Percentiles rank a stretch among this genome's conserved stretches.
phyloP scores from a whole-genome alignment of 345 rosid species.

The Citrus medica region DNA sequence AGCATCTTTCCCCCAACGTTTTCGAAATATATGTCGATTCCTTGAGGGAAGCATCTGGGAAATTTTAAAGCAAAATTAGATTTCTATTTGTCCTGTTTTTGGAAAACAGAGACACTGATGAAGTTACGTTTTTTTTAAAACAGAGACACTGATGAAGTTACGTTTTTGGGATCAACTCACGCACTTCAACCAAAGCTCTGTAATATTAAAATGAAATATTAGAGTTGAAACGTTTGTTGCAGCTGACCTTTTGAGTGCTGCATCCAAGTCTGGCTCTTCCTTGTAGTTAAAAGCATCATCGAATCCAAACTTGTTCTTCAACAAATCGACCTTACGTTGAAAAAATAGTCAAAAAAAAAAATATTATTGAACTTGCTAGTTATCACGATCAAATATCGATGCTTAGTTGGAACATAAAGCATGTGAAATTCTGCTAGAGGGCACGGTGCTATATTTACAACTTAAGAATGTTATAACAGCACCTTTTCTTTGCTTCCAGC shows the following conservation, averaged over 20 bases:
- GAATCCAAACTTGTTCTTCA: slow-evolving; percentile 61
- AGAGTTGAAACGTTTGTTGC: background rate
- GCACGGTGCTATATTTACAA: too few species aligned
- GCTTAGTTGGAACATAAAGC: background rate
- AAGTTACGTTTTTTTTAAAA: background rate
- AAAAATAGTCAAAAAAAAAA: background rate
- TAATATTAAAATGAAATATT: background rate
- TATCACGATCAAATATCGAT: background rate
- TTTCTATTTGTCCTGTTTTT: background rate
- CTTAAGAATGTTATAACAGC: too few species aligned
- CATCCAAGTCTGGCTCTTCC: slow-evolving; percentile 46
- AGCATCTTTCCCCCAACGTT: slow-evolving; percentile 72
- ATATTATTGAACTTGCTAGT: background rate
- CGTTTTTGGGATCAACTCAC: background rate
- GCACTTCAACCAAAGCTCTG: background rate
- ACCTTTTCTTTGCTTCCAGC: slow-evolving; percentile 48
- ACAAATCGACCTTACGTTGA: slow-evolving; percentile 45
- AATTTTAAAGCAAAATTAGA: background rate
- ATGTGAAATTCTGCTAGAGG: background rate
- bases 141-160: background rate
- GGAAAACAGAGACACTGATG: background rate
- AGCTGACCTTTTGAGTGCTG: slow-evolving; percentile 58
- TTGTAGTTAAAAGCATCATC: slow-evolving; percentile 80
- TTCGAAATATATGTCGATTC: slow-evolving; percentile 59
- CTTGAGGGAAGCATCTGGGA: slow-evolving; percentile 52